phyloP scores from a whole-genome alignment of 331 rosid species.

The Pyrus hybrid region DNA sequence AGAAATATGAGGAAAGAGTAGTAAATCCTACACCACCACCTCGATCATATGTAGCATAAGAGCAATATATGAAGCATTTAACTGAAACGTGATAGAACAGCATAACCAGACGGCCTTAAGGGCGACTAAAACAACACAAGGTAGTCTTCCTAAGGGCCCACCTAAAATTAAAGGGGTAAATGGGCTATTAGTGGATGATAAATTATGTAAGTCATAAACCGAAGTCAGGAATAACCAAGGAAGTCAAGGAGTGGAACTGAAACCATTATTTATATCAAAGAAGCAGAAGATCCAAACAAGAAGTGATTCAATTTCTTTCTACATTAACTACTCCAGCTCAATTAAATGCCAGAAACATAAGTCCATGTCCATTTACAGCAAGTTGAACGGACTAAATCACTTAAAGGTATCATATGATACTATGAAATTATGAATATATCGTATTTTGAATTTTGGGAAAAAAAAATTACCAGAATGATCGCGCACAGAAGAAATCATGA shows the following conservation, averaged over 20 bases:
- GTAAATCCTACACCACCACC: not conserved
- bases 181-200: not conserved
- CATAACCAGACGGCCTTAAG: not conserved
- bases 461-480: constrained; percentile 31
- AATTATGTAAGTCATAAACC: not conserved
- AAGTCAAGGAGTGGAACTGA: not conserved
- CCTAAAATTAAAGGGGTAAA: not conserved
- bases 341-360: not conserved
- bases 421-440: not conserved
- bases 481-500: constrained; percentile 46
- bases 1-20: not conserved
- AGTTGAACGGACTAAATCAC: not conserved
- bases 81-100: not conserved
- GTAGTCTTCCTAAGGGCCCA: not conserved
- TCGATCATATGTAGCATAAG: not conserved
- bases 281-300: not conserved
- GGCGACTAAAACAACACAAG: not conserved
- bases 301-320: not conserved
- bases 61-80: not conserved
- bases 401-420: not conserved
- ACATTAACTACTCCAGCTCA: not conserved
- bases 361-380: not conserved
- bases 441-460: not conserved
- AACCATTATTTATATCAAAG: not conserved
- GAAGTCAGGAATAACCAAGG: not conserved